phyloP scores from a whole-genome alignment of 768 basidiomycete genomes.

The Chiua virens region DNA sequence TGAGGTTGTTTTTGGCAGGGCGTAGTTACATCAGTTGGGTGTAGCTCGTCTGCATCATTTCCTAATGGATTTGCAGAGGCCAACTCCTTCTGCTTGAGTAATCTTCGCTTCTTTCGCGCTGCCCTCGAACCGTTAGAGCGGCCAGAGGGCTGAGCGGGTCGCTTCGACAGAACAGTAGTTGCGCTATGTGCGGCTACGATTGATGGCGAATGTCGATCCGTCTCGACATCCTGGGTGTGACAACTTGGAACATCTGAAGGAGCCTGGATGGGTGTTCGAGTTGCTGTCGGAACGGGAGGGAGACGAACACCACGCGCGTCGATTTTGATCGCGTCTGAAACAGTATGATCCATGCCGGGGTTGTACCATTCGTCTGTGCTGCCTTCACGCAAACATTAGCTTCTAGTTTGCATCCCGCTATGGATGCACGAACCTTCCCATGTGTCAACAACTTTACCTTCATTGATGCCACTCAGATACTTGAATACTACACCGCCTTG shows the following conservation, averaged over 20 bases:
- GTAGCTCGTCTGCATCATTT: background rate
- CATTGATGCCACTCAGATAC: conserved; percentile 31
- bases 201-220: background rate
- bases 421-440: conserved; percentile 37
- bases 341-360: conserved; percentile 9
- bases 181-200: background rate
- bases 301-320: conserved; percentile 4
- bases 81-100: conserved; percentile 6
- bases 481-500: conserved; percentile 43
- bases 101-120: conserved; percentile 16
- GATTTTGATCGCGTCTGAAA: conserved; percentile 10
- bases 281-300: background rate
- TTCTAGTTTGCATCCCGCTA: background rate
- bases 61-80: background rate
- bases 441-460: conserved; percentile 37
- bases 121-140: background rate
- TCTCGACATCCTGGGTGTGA: background rate
- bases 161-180: background rate
- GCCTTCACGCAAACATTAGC: conserved; percentile 7
- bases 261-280: background rate
- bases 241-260: background rate
- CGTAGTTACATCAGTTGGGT: background rate
- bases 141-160: background rate
- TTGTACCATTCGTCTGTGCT: conserved; percentile 28
- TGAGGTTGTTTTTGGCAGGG: conserved; percentile 4